Evolutionary conservation across 1,139 yeast species (phyloP).

Genomic region (Suhomyces taliae): DNA sequence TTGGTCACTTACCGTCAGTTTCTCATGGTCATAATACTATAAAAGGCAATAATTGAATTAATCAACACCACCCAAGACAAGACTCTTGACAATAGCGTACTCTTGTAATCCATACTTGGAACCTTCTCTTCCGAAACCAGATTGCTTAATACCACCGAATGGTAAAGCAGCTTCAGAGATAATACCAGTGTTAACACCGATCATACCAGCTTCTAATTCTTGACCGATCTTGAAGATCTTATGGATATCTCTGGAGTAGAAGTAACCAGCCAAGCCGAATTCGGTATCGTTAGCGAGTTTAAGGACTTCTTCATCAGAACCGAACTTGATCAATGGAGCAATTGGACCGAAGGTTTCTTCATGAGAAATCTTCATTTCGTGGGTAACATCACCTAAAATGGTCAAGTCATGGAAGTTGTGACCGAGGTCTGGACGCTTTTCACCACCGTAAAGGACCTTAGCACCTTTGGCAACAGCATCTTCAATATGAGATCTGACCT

Average conservation of each 20-base stretch:
- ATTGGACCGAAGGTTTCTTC: conserved; percentile 53
- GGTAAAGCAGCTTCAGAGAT: conserved; percentile 51
- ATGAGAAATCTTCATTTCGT: conserved; percentile 38
- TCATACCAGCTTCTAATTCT: conserved; percentile 47
- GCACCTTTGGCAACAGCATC: conserved; percentile 49
- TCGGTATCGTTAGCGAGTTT: conserved; percentile 40
- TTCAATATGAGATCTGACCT: conserved; percentile 40
- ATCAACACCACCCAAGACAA: conserved; percentile 33
- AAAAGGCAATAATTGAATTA: neutral
- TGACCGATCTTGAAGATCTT: conserved; percentile 56
- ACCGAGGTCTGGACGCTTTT: conserved; percentile 40
- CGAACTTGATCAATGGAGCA: conserved; percentile 43
- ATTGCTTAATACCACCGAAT: conserved; percentile 50
- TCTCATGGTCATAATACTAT: neutral
- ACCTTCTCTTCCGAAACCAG: conserved; percentile 55
- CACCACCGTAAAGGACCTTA: conserved; percentile 40
- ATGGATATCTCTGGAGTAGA: conserved; percentile 45
- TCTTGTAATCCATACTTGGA: conserved; percentile 48
- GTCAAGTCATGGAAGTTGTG: conserved; percentile 42
- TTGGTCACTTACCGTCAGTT: too few species aligned
- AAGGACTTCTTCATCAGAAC: conserved; percentile 41
- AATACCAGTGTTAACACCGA: conserved; percentile 46
- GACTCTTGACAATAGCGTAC: conserved; percentile 41
- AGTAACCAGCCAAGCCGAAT: conserved; percentile 47
- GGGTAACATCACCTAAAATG: conserved; percentile 39